phyloP scores from a whole-genome alignment of 805 yeast genomes.

The Wickerhamiella occidentalis region DNA sequence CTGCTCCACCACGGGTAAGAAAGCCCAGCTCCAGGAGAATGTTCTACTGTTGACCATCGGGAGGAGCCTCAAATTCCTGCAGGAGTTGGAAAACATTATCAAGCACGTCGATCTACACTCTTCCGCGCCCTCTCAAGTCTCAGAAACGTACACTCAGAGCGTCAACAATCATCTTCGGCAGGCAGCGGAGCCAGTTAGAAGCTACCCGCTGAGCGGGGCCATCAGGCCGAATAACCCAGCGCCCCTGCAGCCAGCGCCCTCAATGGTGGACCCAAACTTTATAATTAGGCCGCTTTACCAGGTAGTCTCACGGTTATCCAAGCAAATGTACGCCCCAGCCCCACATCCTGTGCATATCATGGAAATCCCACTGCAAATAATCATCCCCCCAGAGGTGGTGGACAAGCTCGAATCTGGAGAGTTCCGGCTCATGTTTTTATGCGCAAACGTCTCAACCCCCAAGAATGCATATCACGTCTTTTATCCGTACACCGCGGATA shows the following conservation, averaged over 20 bases:
- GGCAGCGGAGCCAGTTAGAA: neutral
- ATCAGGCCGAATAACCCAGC: neutral
- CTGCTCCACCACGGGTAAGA: slow-evolving; percentile 44
- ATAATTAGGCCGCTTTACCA: neutral
- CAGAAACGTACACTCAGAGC: neutral
- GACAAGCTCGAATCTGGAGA: slow-evolving; percentile 16
- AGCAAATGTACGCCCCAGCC: neutral
- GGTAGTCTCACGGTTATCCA: neutral
- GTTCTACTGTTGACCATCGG: neutral
- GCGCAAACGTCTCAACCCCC: slow-evolving; percentile 29
- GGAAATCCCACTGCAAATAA: neutral
- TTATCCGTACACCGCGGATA: slow-evolving; percentile 28
- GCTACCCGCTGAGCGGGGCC: neutral
- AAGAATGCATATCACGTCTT: slow-evolving; percentile 28
- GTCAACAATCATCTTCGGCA: neutral
- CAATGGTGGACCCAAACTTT: neutral
- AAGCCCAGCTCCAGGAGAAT: slow-evolving; percentile 47
- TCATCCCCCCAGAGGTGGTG: neutral
- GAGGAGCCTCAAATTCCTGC: neutral
- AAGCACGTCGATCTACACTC: neutral
- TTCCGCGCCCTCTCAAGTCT: neutral
- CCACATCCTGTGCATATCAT: neutral
- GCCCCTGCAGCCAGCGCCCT: neutral
- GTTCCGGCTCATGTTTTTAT: slow-evolving; percentile 39
- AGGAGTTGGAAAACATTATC: slow-evolving; percentile 24